Base-by-base conservation (phyloP, 306 rosid species). In the Macrotyloma uniflorum region DNA sequence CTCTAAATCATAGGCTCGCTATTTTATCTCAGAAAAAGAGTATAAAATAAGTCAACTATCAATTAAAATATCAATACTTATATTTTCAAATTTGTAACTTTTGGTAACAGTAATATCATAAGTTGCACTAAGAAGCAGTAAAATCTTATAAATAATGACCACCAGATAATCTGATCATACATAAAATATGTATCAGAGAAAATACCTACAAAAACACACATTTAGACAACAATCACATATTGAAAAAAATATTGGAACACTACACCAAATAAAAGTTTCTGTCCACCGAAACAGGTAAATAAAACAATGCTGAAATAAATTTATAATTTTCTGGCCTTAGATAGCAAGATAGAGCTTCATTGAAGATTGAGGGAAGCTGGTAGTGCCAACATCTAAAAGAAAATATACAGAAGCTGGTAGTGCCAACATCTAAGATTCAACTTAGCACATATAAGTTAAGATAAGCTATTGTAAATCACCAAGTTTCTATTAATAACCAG, bases 341-440 rank as follows among this genome's bases (percentile, higher is more conserved):
- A 71, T 45, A 55, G 73, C 35, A 69, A 78, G 70, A 57, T 26
- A 75, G 36, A 38, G 19, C 42, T 51, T 42, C 79, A 23, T 30
- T 80, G 51, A 80, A 74, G 49, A 75, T 63, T 71, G 49, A 65
- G 62, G 62, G 9, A 36, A 38, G 59, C 22, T 63, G 42, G 67
- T 55, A 62, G 26, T 23, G 8, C 35, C 22, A 45, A 18, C 62
- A 35, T 45, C 55, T 65, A 36, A 68, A 79, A 79, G 32, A 57
- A 77, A 74, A 54, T 46, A 78, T 57, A 75, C 71, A 77, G 73
- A 77, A 67, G 83, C 14, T 33, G 62, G 63, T 42, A 8, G 70
- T 26, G 45, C 18, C 57, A 75, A 49, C 26, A 75, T 49, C 22
- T 24, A 74, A 45, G 45, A 75, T 18, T 66, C 54, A 78, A 70